Conservation (phyloP, 2,329 filamentous ascomycete species). For the Penicillium sp. region DNA sequence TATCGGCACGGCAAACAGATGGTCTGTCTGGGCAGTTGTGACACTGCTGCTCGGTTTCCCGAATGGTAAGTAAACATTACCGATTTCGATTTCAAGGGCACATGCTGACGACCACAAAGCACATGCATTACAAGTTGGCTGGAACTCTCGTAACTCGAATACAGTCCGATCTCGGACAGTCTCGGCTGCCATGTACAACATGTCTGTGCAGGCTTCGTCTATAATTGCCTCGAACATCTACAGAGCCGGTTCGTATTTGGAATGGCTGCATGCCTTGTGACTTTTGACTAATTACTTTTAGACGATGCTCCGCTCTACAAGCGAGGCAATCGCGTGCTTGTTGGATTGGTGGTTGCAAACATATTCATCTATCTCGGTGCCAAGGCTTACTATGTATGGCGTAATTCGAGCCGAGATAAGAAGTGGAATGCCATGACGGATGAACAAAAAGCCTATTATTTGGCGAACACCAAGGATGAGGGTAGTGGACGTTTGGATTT, state of each 20-base stretch:
- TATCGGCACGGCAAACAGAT: conserved; percentile 44
- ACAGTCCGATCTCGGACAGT: conserved; percentile 40
- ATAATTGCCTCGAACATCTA: conserved; percentile 40
- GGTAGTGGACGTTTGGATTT: conserved; percentile 39
- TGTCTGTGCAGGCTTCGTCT: conserved; percentile 36
- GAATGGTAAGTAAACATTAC: conserved; percentile 34
- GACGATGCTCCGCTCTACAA: conserved; percentile 47
- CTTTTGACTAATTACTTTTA: conserved; percentile 1
- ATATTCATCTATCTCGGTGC: conserved; percentile 28
- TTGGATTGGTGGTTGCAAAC: conserved; percentile 24
- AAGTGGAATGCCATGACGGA: conserved; percentile 33
- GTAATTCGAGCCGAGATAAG: conserved; percentile 28
- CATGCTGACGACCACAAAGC: conserved; percentile 31
- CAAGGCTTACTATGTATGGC: conserved; percentile 33
- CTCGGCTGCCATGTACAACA: conserved; percentile 40
- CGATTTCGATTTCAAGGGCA: neutral
- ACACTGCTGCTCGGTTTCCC: conserved; percentile 54
- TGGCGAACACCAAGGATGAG: conserved; percentile 31
- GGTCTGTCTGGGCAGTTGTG: conserved; percentile 52
- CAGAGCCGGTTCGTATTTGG: conserved; percentile 23
- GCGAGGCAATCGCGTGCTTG: conserved; percentile 40
- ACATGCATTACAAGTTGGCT: conserved; percentile 52
- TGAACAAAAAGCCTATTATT: conserved; percentile 29
- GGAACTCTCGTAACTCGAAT: conserved; percentile 41
- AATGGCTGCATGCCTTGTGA: neutral